These are phyloP conservation scores for Violaceomyces palustris DNA, from an alignment of 1,284 basidiomycete species.

Conservation along the genomic window DNA sequence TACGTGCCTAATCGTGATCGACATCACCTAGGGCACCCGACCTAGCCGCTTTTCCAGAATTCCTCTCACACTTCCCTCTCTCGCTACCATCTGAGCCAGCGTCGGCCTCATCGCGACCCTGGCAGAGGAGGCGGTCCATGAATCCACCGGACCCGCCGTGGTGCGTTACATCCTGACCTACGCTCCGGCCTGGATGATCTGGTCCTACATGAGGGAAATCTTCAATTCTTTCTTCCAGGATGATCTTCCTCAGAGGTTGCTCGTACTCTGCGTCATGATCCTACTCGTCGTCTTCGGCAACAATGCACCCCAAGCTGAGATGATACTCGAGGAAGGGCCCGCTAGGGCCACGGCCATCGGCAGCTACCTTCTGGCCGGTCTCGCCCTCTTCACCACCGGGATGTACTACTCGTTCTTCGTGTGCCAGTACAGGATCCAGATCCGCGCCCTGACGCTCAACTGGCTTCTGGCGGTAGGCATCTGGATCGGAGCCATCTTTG, in stretches of 20 bases:
- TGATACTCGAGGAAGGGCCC: constrained; percentile 9
- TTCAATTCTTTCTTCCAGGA: constrained; percentile 45
- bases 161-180: constrained; percentile 42
- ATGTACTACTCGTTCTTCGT: constrained; percentile 35
- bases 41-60: too few species aligned
- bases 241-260: constrained; percentile 28
- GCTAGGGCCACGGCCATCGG: constrained; percentile 36
- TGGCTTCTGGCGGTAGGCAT: constrained; percentile 24
- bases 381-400: constrained; percentile 13
- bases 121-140: constrained; percentile 33
- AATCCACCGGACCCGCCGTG: constrained; percentile 27
- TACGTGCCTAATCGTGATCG: too few species aligned
- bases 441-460: constrained; percentile 14
- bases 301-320: constrained; percentile 30
- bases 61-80: too few species aligned
- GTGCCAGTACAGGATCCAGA: constrained; percentile 41
- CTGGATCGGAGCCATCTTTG: constrained; percentile 40
- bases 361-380: constrained; percentile 30
- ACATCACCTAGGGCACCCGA: too few species aligned
- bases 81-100: too few species aligned
- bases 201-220: constrained; percentile 39
- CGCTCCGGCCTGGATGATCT: constrained; percentile 34
- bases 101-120: constrained; percentile 41
- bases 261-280: constrained; percentile 43
- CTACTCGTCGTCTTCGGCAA: constrained; percentile 40